phyloP scores from a whole-genome alignment of 495 filamentous ascomycete genomes.

The Penicillium simplicissimum region DNA sequence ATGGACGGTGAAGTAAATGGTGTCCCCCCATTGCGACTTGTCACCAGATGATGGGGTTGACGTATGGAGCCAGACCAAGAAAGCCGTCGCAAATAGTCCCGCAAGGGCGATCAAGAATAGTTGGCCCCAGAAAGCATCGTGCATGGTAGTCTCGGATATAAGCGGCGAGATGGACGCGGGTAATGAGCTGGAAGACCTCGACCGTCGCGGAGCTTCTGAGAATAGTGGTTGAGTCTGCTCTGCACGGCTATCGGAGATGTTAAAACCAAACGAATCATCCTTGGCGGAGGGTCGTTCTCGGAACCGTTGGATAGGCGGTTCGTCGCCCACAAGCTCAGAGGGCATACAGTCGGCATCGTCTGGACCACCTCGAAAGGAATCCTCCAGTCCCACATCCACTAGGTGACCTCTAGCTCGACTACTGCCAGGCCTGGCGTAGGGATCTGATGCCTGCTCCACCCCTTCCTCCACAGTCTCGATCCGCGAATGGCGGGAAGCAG shows the following conservation, averaged over 20 bases:
- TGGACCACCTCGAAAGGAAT: conserved; percentile 49
- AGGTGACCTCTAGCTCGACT: conserved; percentile 67
- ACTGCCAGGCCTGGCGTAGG: conserved; percentile 46
- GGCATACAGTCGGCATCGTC: conserved; percentile 54
- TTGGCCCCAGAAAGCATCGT: conserved; percentile 91
- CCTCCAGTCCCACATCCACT: conserved; percentile 86
- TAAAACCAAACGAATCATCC: conserved; percentile 33
- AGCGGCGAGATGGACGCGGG: conserved; percentile 49
- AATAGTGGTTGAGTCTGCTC: conserved; percentile 48
- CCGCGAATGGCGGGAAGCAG: conserved; percentile 20
- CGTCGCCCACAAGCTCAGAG: conserved; percentile 61
- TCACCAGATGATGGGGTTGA: conserved; percentile 57
- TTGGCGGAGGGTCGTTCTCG: conserved; percentile 49
- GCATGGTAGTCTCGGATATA: conserved; percentile 56
- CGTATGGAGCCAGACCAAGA: conserved; percentile 87
- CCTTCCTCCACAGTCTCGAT: conserved; percentile 35
- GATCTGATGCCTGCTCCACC: conserved; percentile 34
- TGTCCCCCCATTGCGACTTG: conserved; percentile 76
- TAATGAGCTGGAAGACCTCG: conserved; percentile 44
- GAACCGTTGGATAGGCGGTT: conserved; percentile 88
- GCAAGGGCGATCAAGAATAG: conserved; percentile 84
- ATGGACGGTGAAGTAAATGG: conserved; percentile 87
- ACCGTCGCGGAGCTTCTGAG: conserved; percentile 38
- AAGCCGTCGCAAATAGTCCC: conserved; percentile 79
- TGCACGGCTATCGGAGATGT: conserved; percentile 43